These are phyloP conservation scores for Musa beccarii DNA, from an alignment of 176 grass and related monocot species.

Conservation along the genomic window DNA sequence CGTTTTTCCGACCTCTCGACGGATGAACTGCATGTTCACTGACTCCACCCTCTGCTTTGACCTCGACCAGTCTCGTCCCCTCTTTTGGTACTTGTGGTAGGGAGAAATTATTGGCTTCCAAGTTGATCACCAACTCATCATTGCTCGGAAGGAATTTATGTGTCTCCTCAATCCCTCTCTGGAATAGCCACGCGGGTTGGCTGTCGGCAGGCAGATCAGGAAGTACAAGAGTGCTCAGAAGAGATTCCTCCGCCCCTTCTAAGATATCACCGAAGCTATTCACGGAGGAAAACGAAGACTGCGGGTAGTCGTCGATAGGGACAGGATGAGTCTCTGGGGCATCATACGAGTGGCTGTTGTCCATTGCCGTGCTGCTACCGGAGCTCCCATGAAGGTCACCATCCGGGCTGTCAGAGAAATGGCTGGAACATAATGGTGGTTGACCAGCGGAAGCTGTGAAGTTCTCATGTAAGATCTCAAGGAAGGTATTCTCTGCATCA, in stretches of 20 bases:
- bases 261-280: conserved; percentile 12
- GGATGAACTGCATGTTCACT: conserved; percentile 10
- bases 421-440: conserved; percentile 26
- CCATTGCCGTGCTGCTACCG: not conserved
- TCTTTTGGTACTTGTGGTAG: conserved; percentile 10
- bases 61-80: conserved; percentile 27
- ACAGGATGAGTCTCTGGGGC: conserved; percentile 14
- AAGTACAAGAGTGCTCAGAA: not conserved
- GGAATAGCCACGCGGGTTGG: conserved; percentile 54
- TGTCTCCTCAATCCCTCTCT: conserved; percentile 46
- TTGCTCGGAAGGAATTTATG: conserved; percentile 57
- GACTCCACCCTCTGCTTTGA: conserved; percentile 28
- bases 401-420: conserved; percentile 46
- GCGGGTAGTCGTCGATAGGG: conserved; percentile 12
- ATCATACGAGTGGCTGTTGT: conserved; percentile 6
- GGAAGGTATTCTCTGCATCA: conserved; percentile 64
- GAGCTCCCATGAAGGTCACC: conserved; percentile 17
- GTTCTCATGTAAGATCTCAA: conserved; percentile 55
- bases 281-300: conserved; percentile 21
- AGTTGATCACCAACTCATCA: conserved; percentile 57
- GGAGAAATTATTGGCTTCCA: conserved; percentile 26
- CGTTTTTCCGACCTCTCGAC: conserved; percentile 69
- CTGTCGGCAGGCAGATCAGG: conserved; percentile 17
- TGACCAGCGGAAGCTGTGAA: conserved; percentile 15
- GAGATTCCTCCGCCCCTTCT: conserved; percentile 12